Evolutionary conservation across 2,329 filamentous ascomycete species (phyloP).

Genomic region (Plectosphaerella cucumerina): DNA sequence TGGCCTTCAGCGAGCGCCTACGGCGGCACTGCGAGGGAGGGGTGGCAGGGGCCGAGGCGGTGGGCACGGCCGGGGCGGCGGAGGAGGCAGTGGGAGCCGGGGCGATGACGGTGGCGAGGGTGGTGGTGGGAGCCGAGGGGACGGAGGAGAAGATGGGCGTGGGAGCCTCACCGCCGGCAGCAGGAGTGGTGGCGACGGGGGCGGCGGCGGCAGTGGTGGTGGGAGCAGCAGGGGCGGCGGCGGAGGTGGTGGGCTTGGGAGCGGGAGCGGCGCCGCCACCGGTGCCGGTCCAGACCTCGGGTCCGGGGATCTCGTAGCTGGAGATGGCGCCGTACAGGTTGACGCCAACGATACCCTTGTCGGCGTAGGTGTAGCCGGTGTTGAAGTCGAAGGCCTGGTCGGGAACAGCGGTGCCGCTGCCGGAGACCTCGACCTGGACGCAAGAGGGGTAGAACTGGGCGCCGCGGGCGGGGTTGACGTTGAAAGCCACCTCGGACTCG

Average conservation of each 20-base stretch:
- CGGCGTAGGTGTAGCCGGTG: slow-evolving; percentile 50
- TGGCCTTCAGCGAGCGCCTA: slow-evolving; percentile 10
- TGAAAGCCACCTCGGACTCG: slow-evolving; percentile 31
- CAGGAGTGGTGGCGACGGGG: background rate
- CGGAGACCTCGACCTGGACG: slow-evolving; percentile 56
- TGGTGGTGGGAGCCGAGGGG: slow-evolving; percentile 3
- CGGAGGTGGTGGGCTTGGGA: slow-evolving; percentile 7
- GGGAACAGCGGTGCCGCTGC: slow-evolving; percentile 43
- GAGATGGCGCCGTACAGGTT: slow-evolving; percentile 46
- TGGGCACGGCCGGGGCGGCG: slow-evolving; percentile 2
- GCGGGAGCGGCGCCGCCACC: slow-evolving; percentile 12
- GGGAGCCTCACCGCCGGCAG: slow-evolving; percentile 1
- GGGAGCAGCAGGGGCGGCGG: slow-evolving; percentile 5
- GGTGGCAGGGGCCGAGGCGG: slow-evolving; percentile 14
- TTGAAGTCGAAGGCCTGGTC: slow-evolving; percentile 39
- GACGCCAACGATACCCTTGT: slow-evolving; percentile 51
- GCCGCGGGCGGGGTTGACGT: slow-evolving; percentile 29
- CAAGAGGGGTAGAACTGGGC: slow-evolving; percentile 55
- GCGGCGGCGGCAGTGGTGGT: slow-evolving; percentile 5
- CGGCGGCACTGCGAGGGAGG: slow-evolving; percentile 10
- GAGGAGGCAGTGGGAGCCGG: slow-evolving; percentile 5
- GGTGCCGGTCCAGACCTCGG: slow-evolving; percentile 23
- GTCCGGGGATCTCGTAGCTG: slow-evolving; percentile 29
- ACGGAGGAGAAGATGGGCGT: slow-evolving; percentile 3
- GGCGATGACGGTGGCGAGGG: slow-evolving; percentile 7